Evolutionary conservation across 2,329 filamentous ascomycete species (phyloP).

Genomic region (Elsinoe arachidis): DNA sequence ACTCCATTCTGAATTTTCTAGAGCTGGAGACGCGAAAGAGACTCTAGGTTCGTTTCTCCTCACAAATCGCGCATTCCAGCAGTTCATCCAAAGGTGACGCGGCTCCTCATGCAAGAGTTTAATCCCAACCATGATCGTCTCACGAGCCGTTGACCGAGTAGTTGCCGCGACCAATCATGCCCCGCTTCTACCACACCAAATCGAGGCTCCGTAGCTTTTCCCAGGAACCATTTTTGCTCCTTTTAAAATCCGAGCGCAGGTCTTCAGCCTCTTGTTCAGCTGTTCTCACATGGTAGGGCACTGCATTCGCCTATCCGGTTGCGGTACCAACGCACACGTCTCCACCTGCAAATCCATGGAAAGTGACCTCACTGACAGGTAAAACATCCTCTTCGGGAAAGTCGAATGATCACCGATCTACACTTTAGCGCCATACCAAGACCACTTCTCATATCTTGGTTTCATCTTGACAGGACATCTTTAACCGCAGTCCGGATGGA

Average conservation of each 20-base stretch:
- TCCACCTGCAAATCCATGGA: neutral
- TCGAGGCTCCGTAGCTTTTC: neutral
- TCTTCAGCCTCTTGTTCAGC: no score
- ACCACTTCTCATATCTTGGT: neutral
- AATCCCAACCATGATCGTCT: neutral
- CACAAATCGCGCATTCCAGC: conserved; percentile 1
- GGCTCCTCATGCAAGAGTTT: neutral
- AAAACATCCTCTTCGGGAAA: conserved; percentile 6
- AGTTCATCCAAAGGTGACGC: neutral
- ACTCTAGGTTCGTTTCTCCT: neutral
- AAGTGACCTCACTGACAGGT: neutral
- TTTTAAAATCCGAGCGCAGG: neutral
- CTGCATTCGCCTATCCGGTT: no score
- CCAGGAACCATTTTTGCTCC: neutral
- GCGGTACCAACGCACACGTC: neutral
- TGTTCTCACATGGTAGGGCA: neutral
- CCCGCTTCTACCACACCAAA: conserved; percentile 1
- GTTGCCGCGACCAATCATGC: neutral
- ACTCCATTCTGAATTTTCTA: no score
- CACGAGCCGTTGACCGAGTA: neutral
- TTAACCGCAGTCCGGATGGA: neutral
- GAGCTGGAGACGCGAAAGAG: neutral
- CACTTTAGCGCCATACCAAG: conserved; percentile 7
- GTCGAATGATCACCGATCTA: conserved; percentile 6
- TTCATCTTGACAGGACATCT: neutral